Evolutionary conservation across 2,329 filamentous ascomycete genomes (phyloP), one percentile per base, ranked within the genome.

Genomic region (Neofusicoccum parvum): DNA sequence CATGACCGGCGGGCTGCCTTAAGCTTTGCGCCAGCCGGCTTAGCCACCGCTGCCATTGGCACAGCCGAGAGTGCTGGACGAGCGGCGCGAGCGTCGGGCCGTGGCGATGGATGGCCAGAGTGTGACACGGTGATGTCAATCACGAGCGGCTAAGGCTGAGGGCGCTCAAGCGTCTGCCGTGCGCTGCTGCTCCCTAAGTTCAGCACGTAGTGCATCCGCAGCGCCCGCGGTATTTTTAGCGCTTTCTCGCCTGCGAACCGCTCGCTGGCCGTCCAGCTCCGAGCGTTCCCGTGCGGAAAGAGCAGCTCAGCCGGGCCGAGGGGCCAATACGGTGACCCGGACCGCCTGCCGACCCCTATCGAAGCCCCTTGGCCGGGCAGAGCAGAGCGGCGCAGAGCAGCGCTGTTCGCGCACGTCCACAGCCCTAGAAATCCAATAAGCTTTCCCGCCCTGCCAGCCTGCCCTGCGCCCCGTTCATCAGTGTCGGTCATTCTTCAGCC

Each of bases 291-390:
- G 51, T 37, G n/a, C 17, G 12, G 23, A n/a, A 54, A 7, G 17
- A 48, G 36, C 36, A 23, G 27, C 14, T 39, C 37, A 27, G 3
- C 53, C 53, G 39, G 39, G 53, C 53, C 53, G 53, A 45, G 53
- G 27, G 53, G 53, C 53, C 53, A 58, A 58, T 58, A 58, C 53
- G 53, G 32, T 17, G 20, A 43, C 37, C 37, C 53, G 53, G 53
- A 45, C 37, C 53, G 37, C 34, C 37, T 43, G 6, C 39, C 15
- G 37, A 32, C 53, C 53, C 37, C 14, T 32, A 27, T 32, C 53
- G 53, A 41, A 43, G 17, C 37, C 53, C 53, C 53, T 43, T 43
- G 37, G 11, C 53, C 7, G 37, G 53, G 23, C 37, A 10, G 20
- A 14, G 5, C 14, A 49, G 11, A 3, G 23, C 23, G 23, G 23